phyloP scores from a whole-genome alignment of 352 stramenopile genomes.

The Phytopythium sindhum region DNA sequence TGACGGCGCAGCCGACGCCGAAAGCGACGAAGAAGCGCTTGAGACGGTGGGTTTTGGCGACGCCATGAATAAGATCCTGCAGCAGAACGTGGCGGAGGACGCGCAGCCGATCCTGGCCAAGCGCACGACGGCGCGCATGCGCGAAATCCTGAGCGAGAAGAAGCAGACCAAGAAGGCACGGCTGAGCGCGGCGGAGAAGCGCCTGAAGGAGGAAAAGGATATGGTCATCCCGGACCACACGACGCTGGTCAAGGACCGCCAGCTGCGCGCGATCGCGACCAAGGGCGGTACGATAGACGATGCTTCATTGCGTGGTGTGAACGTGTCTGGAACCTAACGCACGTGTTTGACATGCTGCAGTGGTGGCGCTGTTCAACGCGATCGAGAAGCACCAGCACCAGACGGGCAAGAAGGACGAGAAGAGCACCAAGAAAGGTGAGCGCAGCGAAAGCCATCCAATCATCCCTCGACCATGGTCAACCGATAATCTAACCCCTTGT shows the following conservation, averaged over 20 bases:
- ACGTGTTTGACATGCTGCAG: conserved; percentile 18
- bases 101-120: conserved; percentile 81
- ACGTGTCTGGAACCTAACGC: neutral
- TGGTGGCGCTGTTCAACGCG: conserved; percentile 83
- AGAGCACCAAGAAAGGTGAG: conserved; percentile 68
- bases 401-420: conserved; percentile 48
- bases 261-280: conserved; percentile 75
- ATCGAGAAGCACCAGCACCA: conserved; percentile 86
- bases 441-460: neutral
- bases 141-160: conserved; percentile 78
- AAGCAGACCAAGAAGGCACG: conserved; percentile 61
- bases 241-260: conserved; percentile 59
- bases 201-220: conserved; percentile 72
- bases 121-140: conserved; percentile 79
- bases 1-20: neutral
- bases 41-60: conserved; percentile 80
- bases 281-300: conserved; percentile 53
- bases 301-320: too few species aligned
- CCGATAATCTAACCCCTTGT: neutral
- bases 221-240: conserved; percentile 62
- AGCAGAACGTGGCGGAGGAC: conserved; percentile 65
- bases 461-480: neutral
- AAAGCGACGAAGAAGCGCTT: conserved; percentile 33
- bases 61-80: conserved; percentile 84
- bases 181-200: conserved; percentile 70